Base-by-base conservation (phyloP, 202 grass and related monocot genomes). In the Dendrocalamus latiflorus region DNA sequence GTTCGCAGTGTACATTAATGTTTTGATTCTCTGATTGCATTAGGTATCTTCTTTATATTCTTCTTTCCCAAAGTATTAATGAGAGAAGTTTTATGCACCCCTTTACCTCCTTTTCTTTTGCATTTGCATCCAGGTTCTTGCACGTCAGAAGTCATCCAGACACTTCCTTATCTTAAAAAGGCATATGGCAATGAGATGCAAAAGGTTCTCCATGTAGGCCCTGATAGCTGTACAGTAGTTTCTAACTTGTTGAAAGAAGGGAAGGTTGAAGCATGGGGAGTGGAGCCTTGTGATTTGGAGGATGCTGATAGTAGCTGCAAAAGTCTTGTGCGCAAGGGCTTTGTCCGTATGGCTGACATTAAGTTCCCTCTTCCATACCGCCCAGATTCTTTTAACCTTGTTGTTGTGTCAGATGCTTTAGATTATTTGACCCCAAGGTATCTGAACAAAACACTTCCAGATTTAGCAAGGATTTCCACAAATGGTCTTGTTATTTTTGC, bases 271-370 rank as follows among this genome's bases (percentile, higher is more conserved):
- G 87, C 93, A 53, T 98, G 93, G 93, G 95, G 93, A 30, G 80
- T 98, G 74, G 95, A 98, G 74, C 95, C 95, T 67, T 98, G 93
- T 88, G 95, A 98, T 86, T 87, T 95, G 78, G 95, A 98, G 59
- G 95, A 98, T 87, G 78, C 77, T 71, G 95, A 98, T 53, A 90
- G 89, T 87, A 85, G 80, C 59, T 98, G 95, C 91, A 98, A 91
- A 80, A 98, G 85, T 44, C 95, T 98, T 70, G 93, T 98, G 80
- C 93, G 95, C 86, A 98, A 95, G 79, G 91, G 93, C 41, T 98
- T 95, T 85, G 91, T 98, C 28, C 93, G 95, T 80, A n/a, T n/a
- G n/a, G n/a, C n/a, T n/a, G n/a, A n/a, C n/a, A n/a, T n/a, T n/a
- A n/a, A n/a, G n/a, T n/a, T n/a, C n/a, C n/a, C n/a, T n/a, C n/a